These are phyloP conservation scores for Metschnikowia santaceciliae DNA, from an alignment of 805 yeast species.

Conservation along the genomic window DNA sequence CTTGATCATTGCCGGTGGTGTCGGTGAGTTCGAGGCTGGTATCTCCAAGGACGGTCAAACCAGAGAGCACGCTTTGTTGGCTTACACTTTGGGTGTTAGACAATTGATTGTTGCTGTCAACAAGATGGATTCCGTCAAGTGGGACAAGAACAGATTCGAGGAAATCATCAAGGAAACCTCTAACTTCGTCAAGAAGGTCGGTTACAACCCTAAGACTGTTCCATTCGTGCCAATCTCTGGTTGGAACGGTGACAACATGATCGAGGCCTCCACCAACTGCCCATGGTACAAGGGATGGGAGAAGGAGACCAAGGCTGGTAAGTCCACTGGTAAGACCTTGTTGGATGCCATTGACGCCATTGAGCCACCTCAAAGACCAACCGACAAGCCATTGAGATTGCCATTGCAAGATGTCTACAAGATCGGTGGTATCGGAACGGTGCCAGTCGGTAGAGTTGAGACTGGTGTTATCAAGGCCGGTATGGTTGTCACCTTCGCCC, in stretches of 20 bases:
- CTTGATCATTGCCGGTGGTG: conserved; percentile 86
- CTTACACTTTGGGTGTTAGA: conserved; percentile 83
- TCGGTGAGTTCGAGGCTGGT: conserved; percentile 95
- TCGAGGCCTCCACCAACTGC: conserved; percentile 76
- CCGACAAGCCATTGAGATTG: conserved; percentile 83
- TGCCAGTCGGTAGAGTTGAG: conserved; percentile 92
- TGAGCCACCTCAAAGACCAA: conserved; percentile 77
- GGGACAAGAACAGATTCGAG: conserved; percentile 78
- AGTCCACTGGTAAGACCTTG: conserved; percentile 72
- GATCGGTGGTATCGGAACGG: conserved; percentile 90
- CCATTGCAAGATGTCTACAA: conserved; percentile 90
- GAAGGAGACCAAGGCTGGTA: conserved; percentile 71
- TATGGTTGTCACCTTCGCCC: conserved; percentile 86
- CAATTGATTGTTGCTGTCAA: conserved; percentile 87
- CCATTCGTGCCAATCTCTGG: conserved; percentile 84
- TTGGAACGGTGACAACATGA: conserved; percentile 92
- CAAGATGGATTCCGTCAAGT: conserved; percentile 93
- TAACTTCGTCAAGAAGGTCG: conserved; percentile 80
- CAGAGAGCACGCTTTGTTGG: conserved; percentile 81
- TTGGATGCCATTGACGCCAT: conserved; percentile 82
- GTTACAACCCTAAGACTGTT: conserved; percentile 77
- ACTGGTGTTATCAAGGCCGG: conserved; percentile 91
- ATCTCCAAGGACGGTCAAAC: conserved; percentile 94
- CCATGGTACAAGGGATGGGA: conserved; percentile 88
- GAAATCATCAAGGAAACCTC: conserved; percentile 74